Percentiles rank a stretch among this genome's conserved stretches.
Conservation (phyloP, 208 protist species). For the Trypanosoma platydactyli region DNA sequence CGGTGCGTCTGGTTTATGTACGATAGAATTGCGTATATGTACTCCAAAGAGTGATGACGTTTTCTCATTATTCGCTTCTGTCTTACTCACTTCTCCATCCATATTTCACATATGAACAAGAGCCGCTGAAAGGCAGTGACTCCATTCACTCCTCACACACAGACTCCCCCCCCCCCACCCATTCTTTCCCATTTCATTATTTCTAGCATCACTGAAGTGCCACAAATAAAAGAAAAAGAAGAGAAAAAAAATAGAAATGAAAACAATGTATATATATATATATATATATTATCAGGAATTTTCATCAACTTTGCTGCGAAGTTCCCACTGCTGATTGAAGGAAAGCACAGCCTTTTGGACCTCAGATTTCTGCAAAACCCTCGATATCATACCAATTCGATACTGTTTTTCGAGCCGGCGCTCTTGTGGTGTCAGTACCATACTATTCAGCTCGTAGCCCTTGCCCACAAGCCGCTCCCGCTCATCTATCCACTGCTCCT, state of each 20-base stretch:
- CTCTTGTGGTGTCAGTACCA: conserved; percentile 7
- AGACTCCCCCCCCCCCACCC: too few species aligned
- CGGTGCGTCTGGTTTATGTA: too few species aligned
- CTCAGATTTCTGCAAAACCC: conserved; percentile 5
- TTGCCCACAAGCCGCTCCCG: conserved; percentile 1
- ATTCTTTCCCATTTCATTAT: too few species aligned
- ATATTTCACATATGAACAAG: too few species aligned
- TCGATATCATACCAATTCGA: conserved; percentile 15
- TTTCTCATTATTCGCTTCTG: too few species aligned
- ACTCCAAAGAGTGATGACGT: too few species aligned
- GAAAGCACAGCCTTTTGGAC: conserved; percentile 4
- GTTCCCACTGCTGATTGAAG: conserved; percentile 1
- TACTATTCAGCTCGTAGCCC: neutral
- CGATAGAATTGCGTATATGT: too few species aligned
- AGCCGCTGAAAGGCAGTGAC: too few species aligned
- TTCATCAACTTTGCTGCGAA: neutral
- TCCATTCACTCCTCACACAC: too few species aligned
- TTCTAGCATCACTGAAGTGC: too few species aligned
- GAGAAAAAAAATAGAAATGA: conserved; percentile 16
- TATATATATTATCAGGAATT: neutral
- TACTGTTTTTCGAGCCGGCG: conserved; percentile 12
- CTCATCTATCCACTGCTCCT: conserved; percentile 26
- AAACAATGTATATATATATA: neutral
- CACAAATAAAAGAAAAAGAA: conserved; percentile 7
- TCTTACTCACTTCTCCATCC: too few species aligned